Evolutionary conservation across 1,139 yeast genomes (phyloP).

Genomic region (Geotrichum candidum): DNA sequence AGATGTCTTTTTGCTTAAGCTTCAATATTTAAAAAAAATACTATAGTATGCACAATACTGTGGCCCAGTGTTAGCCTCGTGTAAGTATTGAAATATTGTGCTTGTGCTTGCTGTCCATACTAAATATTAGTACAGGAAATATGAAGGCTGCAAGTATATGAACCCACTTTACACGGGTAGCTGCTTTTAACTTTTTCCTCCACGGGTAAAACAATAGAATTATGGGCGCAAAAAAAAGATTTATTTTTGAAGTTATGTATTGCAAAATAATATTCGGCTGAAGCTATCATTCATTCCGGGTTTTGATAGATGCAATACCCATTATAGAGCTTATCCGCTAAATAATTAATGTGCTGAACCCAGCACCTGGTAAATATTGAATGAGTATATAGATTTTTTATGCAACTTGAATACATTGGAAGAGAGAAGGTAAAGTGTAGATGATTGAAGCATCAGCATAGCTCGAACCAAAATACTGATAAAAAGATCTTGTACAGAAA

Average conservation of each 20-base stretch:
- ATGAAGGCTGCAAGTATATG: neutral
- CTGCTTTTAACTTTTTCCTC: neutral
- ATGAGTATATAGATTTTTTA: too few relatives aligned
- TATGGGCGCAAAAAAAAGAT: neutral
- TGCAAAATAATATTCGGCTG: neutral
- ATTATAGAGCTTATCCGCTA: neutral
- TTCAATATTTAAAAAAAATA: too few relatives aligned
- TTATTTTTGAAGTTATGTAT: neutral
- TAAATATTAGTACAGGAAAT: neutral
- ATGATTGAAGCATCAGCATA: too few relatives aligned
- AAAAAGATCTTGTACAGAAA: neutral
- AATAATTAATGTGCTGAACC: neutral
- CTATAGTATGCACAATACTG: too few relatives aligned
- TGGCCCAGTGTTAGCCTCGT: too few relatives aligned
- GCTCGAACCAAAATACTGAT: too few relatives aligned
- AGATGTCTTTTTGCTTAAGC: too few relatives aligned
- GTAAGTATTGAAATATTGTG: neutral
- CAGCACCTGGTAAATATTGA: too few relatives aligned
- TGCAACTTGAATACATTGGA: too few relatives aligned
- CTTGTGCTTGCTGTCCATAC: neutral
- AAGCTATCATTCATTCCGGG: too few relatives aligned
- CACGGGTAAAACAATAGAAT: neutral
- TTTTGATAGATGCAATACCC: neutral
- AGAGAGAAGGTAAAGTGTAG: too few relatives aligned
- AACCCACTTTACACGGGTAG: neutral